A percentile compares a stretch with the other conserved stretches of the same genome.
Conservation (phyloP, 805 yeast species). For the Isabelozyma pseudorhagii region DNA sequence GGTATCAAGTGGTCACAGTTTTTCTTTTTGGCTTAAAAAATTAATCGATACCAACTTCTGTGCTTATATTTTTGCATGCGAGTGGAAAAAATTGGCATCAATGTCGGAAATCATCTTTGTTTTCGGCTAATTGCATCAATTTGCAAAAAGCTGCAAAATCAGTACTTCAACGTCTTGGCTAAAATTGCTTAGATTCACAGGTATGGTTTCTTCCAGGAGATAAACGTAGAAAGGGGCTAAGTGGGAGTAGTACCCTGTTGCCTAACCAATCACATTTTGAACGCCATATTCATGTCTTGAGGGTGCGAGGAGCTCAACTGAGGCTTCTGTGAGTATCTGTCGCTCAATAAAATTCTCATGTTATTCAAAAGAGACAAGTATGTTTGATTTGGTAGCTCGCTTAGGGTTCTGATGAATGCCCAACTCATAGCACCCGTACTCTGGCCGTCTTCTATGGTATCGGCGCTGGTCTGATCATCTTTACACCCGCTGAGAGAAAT, state of each 20-base stretch:
- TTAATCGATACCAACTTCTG: too few species aligned
- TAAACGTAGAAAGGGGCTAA: neutral
- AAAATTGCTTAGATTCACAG: too few species aligned
- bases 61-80: too few species aligned
- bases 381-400: slow-evolving; percentile 27
- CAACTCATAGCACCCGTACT: slow-evolving; percentile 41
- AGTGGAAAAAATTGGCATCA: too few species aligned
- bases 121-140: too few species aligned
- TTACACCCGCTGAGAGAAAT: slow-evolving; percentile 36
- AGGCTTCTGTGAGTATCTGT: slow-evolving; percentile 36
- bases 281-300: slow-evolving; percentile 33
- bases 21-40: too few species aligned
- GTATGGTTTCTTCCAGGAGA: too few species aligned
- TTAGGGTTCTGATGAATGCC: slow-evolving; percentile 28
- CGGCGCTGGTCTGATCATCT: slow-evolving; percentile 41
- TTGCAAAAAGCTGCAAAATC: too few species aligned
- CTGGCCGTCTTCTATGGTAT: slow-evolving; percentile 31
- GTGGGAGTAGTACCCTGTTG: too few species aligned
- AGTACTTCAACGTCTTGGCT: too few species aligned
- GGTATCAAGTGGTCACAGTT: too few species aligned
- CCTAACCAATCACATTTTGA: slow-evolving; percentile 19
- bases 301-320: slow-evolving; percentile 39
- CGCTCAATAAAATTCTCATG: slow-evolving; percentile 29
- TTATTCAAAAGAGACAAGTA: slow-evolving; percentile 34
- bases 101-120: too few species aligned